A percentile compares a stretch with the other conserved stretches of the same genome.
Evolutionary conservation across 225 moss, liverwort and hornwort genomes (phyloP).

Genomic region (Bryum argenteum): DNA sequence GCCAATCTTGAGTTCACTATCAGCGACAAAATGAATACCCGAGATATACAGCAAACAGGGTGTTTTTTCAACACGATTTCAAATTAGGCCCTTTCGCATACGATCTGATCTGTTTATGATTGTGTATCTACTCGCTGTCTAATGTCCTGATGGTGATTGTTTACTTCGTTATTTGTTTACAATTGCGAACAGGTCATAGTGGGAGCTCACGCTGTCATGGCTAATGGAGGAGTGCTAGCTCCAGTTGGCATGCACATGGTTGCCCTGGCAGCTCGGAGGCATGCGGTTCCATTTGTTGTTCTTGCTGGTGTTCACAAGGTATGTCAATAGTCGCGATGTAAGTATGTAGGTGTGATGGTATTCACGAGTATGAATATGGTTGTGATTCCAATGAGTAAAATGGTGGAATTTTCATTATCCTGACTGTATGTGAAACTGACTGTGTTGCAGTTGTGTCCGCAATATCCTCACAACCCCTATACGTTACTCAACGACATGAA

Average conservation of each 20-base stretch:
- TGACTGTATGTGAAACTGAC: background rate
- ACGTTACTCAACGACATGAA: conserved; percentile 92
- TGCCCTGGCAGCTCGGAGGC: conserved; percentile 88
- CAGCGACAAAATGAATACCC: conserved; percentile 7
- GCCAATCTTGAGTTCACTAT: background rate
- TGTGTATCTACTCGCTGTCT: background rate
- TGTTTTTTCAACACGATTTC: background rate
- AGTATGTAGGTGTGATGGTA: too few relatives aligned
- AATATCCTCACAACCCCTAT: conserved; percentile 93
- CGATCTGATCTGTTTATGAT: background rate
- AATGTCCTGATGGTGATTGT: background rate
- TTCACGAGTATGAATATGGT: background rate
- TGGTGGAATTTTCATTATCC: background rate
- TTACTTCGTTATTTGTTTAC: conserved; percentile 14
- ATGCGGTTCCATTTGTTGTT: conserved; percentile 98
- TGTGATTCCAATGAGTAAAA: background rate
- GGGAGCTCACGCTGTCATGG: conserved; percentile 99
- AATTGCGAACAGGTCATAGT: conserved; percentile 70
- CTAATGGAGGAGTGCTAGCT: conserved; percentile 96
- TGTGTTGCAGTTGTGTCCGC: conserved; percentile 80
- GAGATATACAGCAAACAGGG: background rate
- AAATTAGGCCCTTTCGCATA: background rate
- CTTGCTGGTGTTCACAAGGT: conserved; percentile 99
- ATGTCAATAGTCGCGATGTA: background rate
- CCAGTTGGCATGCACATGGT: conserved; percentile 99